Percentiles rank a stretch among this genome's conserved stretches.
Evolutionary conservation across 176 grass and related monocot genomes (phyloP).

Genomic region (Themeda triandra): DNA sequence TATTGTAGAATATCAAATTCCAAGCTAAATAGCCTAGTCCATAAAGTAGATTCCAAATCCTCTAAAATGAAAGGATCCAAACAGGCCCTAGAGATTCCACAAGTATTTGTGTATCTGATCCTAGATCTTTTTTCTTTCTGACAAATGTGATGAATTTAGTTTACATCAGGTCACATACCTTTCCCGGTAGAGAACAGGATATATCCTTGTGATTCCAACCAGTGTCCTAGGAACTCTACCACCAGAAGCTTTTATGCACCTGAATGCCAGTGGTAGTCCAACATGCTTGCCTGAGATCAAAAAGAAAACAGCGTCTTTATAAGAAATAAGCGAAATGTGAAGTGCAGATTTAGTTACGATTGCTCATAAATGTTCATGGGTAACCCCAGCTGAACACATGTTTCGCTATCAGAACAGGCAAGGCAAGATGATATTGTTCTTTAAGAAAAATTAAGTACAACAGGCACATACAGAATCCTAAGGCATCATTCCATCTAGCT

Average conservation of each 20-base stretch:
- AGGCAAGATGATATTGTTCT: neutral
- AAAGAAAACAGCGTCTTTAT: conserved; percentile 9
- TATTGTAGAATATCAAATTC: neutral
- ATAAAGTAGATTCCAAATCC: neutral
- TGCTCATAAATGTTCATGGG: neutral
- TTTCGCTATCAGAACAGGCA: neutral
- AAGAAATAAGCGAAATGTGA: conserved; percentile 26
- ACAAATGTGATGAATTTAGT: neutral
- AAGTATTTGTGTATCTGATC: neutral
- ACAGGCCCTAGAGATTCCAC: neutral
- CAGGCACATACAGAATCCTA: conserved; percentile 87
- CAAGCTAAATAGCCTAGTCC: neutral
- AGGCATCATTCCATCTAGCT: conserved; percentile 69
- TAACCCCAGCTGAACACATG: neutral
- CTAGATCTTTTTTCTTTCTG: neutral
- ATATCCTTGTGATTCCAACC: conserved; percentile 76
- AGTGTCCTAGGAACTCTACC: conserved; percentile 79
- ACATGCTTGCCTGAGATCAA: conserved; percentile 63
- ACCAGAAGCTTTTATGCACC: conserved; percentile 74
- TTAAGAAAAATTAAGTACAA: neutral
- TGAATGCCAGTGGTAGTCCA: conserved; percentile 76
- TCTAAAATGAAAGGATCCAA: neutral
- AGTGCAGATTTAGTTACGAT: neutral
- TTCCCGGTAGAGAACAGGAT: conserved; percentile 84
- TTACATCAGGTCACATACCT: conserved; percentile 54